phyloP scores from a whole-genome alignment of 257 asterid genomes.

The Oldenlandia corymbosa region DNA sequence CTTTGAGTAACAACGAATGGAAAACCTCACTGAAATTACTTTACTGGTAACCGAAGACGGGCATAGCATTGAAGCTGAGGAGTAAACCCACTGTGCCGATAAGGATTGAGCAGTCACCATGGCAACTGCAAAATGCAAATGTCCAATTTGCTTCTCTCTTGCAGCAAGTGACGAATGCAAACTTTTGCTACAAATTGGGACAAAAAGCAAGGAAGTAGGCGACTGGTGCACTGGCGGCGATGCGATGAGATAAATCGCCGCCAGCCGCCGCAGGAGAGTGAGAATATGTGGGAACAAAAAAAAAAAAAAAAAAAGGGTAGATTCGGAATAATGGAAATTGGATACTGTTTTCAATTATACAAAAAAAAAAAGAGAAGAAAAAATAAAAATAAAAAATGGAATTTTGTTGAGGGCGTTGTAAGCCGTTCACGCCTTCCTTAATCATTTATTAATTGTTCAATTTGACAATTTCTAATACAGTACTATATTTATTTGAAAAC shows the following conservation, averaged over 20 bases:
- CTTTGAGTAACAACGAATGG: slow-evolving; percentile 49
- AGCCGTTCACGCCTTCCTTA: too few species aligned
- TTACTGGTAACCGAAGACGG: slow-evolving; percentile 5
- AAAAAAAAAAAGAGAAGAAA: too few species aligned
- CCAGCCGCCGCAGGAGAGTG: too few species aligned
- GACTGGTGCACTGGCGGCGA: slow-evolving; percentile 4
- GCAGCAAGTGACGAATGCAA: not conserved
- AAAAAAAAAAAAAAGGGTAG: too few species aligned
- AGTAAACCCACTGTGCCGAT: slow-evolving; percentile 8
- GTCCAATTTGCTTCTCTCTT: not conserved
- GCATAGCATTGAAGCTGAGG: slow-evolving; percentile 2
- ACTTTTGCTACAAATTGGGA: not conserved
- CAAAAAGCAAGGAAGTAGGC: not conserved
- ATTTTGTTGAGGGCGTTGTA: not conserved
- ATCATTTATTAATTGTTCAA: too few species aligned
- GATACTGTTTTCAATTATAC: not conserved
- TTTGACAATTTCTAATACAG: too few species aligned
- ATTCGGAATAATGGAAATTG: slow-evolving; percentile 4
- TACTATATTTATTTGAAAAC: too few species aligned
- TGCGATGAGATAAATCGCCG: slow-evolving; percentile 12
- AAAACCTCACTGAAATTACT: slow-evolving; percentile 31
- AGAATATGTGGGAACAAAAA: too few species aligned
- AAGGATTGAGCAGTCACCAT: slow-evolving; percentile 14
- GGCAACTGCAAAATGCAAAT: not conserved
- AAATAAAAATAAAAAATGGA: too few species aligned